Evolutionary conservation across 2,329 filamentous ascomycete genomes (phyloP).

Genomic region (Penicillium griseofulvum): DNA sequence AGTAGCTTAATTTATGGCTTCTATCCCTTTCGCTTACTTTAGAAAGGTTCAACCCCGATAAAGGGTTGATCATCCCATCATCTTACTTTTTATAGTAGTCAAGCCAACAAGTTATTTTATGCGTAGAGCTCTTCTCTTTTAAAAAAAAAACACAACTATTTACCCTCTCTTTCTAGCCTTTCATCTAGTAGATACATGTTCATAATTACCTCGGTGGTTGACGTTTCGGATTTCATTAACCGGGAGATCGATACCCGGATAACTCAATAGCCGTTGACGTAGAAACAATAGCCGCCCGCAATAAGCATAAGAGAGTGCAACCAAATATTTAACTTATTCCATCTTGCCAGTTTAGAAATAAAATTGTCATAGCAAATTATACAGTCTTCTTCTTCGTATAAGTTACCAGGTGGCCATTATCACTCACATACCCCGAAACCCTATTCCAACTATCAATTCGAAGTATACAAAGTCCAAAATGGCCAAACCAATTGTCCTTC

Average conservation of each 20-base stretch:
- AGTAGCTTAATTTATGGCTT: too few relatives aligned
- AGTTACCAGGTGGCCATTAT: neutral
- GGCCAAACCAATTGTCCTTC: conserved; percentile 41
- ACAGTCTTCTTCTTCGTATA: neutral
- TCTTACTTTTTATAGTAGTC: neutral
- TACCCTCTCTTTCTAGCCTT: too few relatives aligned
- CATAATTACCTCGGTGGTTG: neutral
- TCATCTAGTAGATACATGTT: neutral
- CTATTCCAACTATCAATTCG: neutral
- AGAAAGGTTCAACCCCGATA: too few relatives aligned
- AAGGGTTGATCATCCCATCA: too few relatives aligned
- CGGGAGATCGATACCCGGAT: neutral
- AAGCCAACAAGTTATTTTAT: neutral
- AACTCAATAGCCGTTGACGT: neutral
- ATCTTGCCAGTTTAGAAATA: neutral
- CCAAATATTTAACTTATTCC: neutral
- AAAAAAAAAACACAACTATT: too few relatives aligned
- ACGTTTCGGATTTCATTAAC: neutral
- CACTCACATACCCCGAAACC: neutral
- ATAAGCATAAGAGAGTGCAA: neutral
- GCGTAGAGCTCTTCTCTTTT: too few relatives aligned
- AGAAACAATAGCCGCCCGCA: neutral
- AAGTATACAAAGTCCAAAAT: conserved; percentile 13
- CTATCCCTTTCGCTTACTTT: too few relatives aligned
- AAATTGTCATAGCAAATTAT: neutral